Conservation (phyloP, 2,329 filamentous ascomycete genomes). For the Cordyceps pruinosa region DNA sequence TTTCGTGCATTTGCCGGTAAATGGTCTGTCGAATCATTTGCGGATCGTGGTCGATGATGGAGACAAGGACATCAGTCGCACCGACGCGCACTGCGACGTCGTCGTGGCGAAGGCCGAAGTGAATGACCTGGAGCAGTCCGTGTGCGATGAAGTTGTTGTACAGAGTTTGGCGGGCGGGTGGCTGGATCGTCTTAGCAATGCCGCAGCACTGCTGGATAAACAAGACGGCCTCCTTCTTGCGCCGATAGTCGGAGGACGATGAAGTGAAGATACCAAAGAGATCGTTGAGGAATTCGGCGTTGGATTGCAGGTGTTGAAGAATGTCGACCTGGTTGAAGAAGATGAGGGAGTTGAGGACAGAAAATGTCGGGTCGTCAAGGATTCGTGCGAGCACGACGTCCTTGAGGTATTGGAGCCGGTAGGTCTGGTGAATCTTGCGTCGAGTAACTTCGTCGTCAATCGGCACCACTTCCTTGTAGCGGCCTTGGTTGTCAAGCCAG, state of each 20-base stretch:
- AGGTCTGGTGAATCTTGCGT: conserved; percentile 92
- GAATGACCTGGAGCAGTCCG: conserved; percentile 82
- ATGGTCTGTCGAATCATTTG: conserved; percentile 91
- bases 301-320: conserved; percentile 85
- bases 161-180: conserved; percentile 68
- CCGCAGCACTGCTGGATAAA: conserved; percentile 96
- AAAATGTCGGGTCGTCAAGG: conserved; percentile 94
- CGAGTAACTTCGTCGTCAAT: conserved; percentile 78
- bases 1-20: conserved; percentile 84
- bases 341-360: conserved; percentile 92
- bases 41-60: conserved; percentile 92
- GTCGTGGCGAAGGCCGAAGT: conserved; percentile 78
- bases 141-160: conserved; percentile 87
- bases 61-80: conserved; percentile 87
- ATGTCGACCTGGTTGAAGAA: conserved; percentile 99
- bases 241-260: conserved; percentile 55
- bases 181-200: conserved; percentile 91
- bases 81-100: conserved; percentile 84
- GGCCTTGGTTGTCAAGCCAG: conserved; percentile 80
- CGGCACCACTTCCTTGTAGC: conserved; percentile 92
- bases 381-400: conserved; percentile 97
- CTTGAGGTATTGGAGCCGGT: conserved; percentile 92
- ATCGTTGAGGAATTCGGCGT: conserved; percentile 70
- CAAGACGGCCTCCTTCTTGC: conserved; percentile 88
- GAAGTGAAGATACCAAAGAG: conserved; percentile 79